phyloP scores from a whole-genome alignment of 129 eudicot species.

The Flaveria brownii region DNA sequence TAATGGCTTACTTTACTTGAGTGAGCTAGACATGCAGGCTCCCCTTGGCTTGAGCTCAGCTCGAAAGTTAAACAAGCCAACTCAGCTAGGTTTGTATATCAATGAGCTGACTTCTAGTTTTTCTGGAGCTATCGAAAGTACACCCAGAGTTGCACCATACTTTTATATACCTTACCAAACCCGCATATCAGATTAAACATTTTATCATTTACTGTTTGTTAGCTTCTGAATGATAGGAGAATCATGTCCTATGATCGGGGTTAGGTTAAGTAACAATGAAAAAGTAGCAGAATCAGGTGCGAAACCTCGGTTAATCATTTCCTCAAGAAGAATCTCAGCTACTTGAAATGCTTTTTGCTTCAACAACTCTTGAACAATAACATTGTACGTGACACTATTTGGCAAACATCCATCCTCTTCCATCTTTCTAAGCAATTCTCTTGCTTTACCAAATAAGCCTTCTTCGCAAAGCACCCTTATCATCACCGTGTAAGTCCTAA shows the following conservation, averaged over 20 bases:
- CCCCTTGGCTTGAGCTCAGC: too few species aligned
- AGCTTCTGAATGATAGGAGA: constrained; percentile 20
- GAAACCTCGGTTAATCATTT: constrained; percentile 30
- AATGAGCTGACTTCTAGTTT: too few species aligned
- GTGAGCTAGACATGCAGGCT: too few species aligned
- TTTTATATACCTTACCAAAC: background rate
- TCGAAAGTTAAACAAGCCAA: too few species aligned
- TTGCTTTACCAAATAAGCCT: constrained; percentile 30
- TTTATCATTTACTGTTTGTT: background rate
- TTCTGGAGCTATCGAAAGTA: too few species aligned
- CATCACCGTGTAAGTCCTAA: constrained; percentile 29
- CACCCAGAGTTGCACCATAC: background rate
- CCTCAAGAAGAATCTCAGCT: constrained; percentile 24
- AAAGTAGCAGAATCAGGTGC: constrained; percentile 28
- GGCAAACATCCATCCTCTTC: constrained; percentile 32
- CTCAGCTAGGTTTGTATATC: too few species aligned
- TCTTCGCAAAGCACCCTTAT: constrained; percentile 24
- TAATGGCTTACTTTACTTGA: too few species aligned
- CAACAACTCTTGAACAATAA: constrained; percentile 21
- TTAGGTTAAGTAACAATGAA: constrained; percentile 3
- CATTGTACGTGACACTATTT: constrained; percentile 29
- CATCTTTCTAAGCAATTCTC: constrained; percentile 27
- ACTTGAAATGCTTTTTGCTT: constrained; percentile 22
- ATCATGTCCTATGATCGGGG: constrained; percentile 8
- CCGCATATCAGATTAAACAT: background rate